A percentile compares a stretch with the other conserved stretches of the same genome.
These are phyloP conservation scores for Suillus weaverae DNA, from an alignment of 768 basidiomycete genomes.

Conservation along the genomic window DNA sequence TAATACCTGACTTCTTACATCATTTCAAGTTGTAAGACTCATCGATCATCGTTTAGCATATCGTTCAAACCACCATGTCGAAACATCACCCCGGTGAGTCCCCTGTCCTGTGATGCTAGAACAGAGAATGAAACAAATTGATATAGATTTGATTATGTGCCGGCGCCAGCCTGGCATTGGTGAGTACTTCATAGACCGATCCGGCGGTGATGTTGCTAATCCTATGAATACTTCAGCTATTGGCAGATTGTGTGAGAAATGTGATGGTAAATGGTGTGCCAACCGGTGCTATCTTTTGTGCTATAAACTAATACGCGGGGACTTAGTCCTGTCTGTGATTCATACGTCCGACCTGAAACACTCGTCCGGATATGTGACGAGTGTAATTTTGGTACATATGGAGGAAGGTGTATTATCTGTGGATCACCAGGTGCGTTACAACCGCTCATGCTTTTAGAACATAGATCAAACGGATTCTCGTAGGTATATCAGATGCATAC, in stretches of 20 bases:
- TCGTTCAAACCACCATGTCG: conserved; percentile 54
- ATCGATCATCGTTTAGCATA: background rate
- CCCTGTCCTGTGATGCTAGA: background rate
- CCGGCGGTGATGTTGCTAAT: conserved; percentile 12
- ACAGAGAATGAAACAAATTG: conserved; percentile 1
- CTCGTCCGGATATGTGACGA: conserved; percentile 98
- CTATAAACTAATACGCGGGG: background rate
- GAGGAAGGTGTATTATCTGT: conserved; percentile 97
- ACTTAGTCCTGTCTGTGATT: conserved; percentile 93
- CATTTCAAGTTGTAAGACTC: background rate
- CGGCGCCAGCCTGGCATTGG: conserved; percentile 97
- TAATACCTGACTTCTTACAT: background rate
- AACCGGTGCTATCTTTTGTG: background rate
- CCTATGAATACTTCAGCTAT: conserved; percentile 59
- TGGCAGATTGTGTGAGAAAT: conserved; percentile 97
- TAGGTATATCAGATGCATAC: conserved; percentile 98
- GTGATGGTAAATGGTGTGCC: conserved; percentile 96
- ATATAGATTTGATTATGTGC: conserved; percentile 94
- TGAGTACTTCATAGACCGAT: conserved; percentile 35
- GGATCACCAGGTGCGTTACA: conserved; percentile 78
- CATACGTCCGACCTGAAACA: conserved; percentile 97
- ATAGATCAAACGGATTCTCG: conserved; percentile 1
- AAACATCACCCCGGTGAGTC: conserved; percentile 83
- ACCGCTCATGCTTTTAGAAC: background rate
- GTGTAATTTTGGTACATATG: conserved; percentile 98